phyloP scores from a whole-genome alignment of 2,329 filamentous ascomycete species.

The Fusarium torreyae region DNA sequence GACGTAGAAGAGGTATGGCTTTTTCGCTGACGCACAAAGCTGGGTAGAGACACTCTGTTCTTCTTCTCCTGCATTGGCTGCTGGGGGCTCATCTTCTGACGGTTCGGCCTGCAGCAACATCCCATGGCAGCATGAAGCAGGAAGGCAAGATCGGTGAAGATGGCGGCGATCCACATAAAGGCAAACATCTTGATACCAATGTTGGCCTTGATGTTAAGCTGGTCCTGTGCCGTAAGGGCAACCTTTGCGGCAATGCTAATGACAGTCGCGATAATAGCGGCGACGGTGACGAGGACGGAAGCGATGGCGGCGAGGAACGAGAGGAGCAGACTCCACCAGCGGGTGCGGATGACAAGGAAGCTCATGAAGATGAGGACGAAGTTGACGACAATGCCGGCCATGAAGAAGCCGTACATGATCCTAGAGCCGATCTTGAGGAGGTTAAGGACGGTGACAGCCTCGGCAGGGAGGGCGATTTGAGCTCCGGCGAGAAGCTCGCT shows the following conservation, averaged over 20 bases:
- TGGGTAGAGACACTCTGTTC: constrained; percentile 43
- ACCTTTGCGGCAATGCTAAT: constrained; percentile 88
- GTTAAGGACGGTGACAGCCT: constrained; percentile 80
- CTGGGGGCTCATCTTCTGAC: constrained; percentile 25
- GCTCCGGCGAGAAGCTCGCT: constrained; percentile 86
- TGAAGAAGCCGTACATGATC: constrained; percentile 92
- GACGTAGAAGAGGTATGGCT: constrained; percentile 36
- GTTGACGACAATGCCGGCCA: constrained; percentile 78
- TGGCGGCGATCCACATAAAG: constrained; percentile 90
- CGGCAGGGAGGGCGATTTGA: constrained; percentile 82
- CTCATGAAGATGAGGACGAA: constrained; percentile 80
- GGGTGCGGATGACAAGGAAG: constrained; percentile 67
- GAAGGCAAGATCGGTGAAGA: constrained; percentile 77
- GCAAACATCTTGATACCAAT: constrained; percentile 83
- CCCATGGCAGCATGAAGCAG: constrained; percentile 81
- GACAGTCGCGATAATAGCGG: constrained; percentile 82
- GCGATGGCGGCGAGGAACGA: constrained; percentile 77
- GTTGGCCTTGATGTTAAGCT: constrained; percentile 81
- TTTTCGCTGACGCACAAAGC: constrained; percentile 52
- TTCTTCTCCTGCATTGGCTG: constrained; percentile 44
- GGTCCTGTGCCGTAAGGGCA: constrained; percentile 78
- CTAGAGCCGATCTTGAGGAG: constrained; percentile 82
- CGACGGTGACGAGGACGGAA: constrained; percentile 77
- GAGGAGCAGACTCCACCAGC: constrained; percentile 77
- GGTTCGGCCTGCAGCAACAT: constrained; percentile 75